Evolutionary conservation across 2,329 filamentous ascomycete genomes (phyloP), one percentile per base, ranked within the genome.

Genomic region (Atkinsonella hypoxylon): DNA sequence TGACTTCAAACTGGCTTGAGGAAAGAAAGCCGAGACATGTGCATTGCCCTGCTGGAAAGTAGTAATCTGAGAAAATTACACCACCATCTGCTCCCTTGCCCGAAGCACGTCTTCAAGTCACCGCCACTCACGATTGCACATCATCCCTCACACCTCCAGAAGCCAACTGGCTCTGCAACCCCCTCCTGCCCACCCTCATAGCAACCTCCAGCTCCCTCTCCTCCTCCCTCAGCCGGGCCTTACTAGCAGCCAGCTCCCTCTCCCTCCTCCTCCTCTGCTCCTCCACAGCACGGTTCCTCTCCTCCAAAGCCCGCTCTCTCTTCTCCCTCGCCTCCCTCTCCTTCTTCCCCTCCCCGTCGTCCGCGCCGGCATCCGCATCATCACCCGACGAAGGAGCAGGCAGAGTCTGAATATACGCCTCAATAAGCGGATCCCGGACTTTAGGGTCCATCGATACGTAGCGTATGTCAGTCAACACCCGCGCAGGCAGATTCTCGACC

Each of bases 191-290:
- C 12, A 88, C 75, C 52, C 75, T 76, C 81, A 87, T 84, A 1
- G 85, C 85, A 55, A 73, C 70, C 60, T 85, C 77, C 50, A 89
- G 66, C 60, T 87, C 82, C 55, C 74, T 71, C 66, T 88, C 83
- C 56, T 83, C 82, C 51, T 86, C 82, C 36, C 79, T 69, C 47
- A 88, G 58, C 43, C 75, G 67, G 0, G 79, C 80, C 58, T 78
- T 83, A 18, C 81, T 81, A 43, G 73, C 74, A 34, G 76, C 76
- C 11, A 86, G 63, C 46, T 79, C 78, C 51, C 76, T 73, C 57
- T 78, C 73, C 54, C 84, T 74, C 59, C 70, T 71, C 57, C 74
- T 68, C 65, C 79, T 83, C 62, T 85, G 78, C 59, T 84, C 79
- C 31, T 78, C 76, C 7, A 86, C 81, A 4, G 70, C 65, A 47